A percentile compares a stretch with the other conserved stretches of the same genome.
Conservation (phyloP, 164 flowering plant species). For the Tinospora cordifolia region DNA sequence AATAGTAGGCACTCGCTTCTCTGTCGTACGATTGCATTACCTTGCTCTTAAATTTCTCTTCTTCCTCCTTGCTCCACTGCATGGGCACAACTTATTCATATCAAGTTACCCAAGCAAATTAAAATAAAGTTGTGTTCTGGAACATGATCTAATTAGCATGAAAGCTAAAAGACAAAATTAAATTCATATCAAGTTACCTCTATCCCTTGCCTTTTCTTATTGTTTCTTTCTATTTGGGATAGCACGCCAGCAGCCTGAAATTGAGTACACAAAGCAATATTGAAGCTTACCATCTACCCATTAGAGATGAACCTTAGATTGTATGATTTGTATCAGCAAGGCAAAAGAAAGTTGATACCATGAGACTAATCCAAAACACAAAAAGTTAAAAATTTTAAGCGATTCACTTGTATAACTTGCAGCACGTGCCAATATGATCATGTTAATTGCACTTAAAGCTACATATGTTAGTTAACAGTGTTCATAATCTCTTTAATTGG, state of each 20-base stretch:
- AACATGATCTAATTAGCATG: neutral
- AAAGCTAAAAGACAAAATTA: too few species aligned
- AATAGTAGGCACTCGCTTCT: slow-evolving; percentile 79
- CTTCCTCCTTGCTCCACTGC: slow-evolving; percentile 86
- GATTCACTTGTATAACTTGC: neutral
- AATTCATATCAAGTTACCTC: slow-evolving; percentile 37
- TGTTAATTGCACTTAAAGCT: neutral
- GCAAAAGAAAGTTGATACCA: neutral
- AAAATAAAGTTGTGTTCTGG: too few species aligned
- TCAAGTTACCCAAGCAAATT: too few species aligned
- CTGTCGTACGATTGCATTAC: slow-evolving; percentile 77
- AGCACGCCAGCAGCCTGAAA: slow-evolving; percentile 94
- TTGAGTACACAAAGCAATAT: slow-evolving; percentile 2
- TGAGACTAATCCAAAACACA: neutral
- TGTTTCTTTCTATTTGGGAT: slow-evolving; percentile 71
- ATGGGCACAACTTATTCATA: slow-evolving; percentile 3
- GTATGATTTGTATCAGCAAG: neutral
- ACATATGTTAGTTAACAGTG: too few species aligned
- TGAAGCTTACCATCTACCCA: neutral
- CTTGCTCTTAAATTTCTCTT: slow-evolving; percentile 66
- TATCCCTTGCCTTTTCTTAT: slow-evolving; percentile 67
- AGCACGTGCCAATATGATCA: neutral
- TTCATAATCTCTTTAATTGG: too few species aligned
- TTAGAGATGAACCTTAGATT: neutral
- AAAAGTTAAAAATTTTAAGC: neutral